Evolutionary conservation across 257 asterid genomes (phyloP).

Genomic region (Fraxinus americana): DNA sequence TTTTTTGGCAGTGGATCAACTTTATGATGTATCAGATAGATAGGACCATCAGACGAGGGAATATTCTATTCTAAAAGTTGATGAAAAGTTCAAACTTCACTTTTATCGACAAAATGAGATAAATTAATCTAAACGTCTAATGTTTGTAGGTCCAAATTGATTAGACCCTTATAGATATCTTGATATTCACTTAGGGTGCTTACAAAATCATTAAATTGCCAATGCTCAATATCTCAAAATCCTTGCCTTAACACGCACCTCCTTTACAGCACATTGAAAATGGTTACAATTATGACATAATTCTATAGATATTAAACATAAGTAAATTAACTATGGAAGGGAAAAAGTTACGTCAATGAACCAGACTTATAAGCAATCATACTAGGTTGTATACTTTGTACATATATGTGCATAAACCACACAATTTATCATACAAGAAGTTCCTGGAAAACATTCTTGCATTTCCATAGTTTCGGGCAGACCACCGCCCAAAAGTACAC

Average conservation of each 20-base stretch:
- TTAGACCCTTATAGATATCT: not conserved
- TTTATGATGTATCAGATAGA: not conserved
- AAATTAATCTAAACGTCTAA: not conserved
- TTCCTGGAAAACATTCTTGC: not conserved
- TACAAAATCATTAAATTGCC: not conserved
- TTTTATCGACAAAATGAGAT: not conserved
- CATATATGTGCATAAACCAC: not conserved
- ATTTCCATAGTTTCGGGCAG: not conserved
- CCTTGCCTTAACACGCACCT: not conserved
- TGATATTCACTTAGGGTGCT: not conserved
- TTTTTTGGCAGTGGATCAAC: not conserved
- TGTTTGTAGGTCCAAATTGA: not conserved
- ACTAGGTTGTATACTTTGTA: not conserved
- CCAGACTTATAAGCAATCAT: not conserved
- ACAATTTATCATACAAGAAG: not conserved
- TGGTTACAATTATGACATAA: not conserved
- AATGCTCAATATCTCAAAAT: not conserved
- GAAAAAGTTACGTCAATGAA: not conserved
- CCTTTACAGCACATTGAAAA: conserved; percentile 1
- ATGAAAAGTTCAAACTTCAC: not conserved
- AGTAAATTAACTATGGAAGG: not conserved
- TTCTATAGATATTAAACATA: not conserved
- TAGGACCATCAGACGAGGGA: not conserved
- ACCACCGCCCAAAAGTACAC: not conserved
- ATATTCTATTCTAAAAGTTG: not conserved